Evolutionary conservation across 345 rosid species (phyloP), one percentile per base, ranked within the genome.

Genomic region (Odontarrhena argentea): DNA sequence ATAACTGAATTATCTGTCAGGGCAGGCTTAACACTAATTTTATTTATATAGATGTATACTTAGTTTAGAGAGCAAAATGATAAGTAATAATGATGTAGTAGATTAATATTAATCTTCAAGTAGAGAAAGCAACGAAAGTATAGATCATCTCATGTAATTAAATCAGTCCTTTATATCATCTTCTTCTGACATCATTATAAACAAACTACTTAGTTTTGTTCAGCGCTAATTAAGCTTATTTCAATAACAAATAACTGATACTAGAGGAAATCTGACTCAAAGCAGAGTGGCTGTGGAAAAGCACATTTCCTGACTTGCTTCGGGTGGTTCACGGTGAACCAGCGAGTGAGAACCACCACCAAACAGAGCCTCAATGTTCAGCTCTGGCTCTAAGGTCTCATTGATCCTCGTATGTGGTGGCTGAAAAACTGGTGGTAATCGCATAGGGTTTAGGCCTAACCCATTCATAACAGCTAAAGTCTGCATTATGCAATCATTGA

Each of bases 381-480:
- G 44, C 13, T 40, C 45, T 55, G 51, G 71, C 53, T 56, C 66
- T 24, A 35, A 58, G 11, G 60, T 51, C 22, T 46, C 71, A 25
- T 12, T 65, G 55, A 58, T 42, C 54, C 61, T 9, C 10, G 70
- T 40, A 10, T 72, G 70, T 11, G 60, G 34, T 7, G 76, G 60
- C 1, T 28, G 70, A 10, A 48, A 22, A 49, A 57, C 46, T 7
- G 70, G 76, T 72, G 71, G 76, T 65, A 58, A 65, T 35, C 71
- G 26, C 71, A 65, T 53, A 10, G 76, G 76, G 60, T 65, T 65
- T 50, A 58, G 48, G 41, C 76, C 76, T 35, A 73, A 58, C 35
- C 71, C 67, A 11, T 73, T 73, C 61, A 73, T 65, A 50, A 60
- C 67, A 1, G 76, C 67, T 35, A 73, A 58, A 58, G 42, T 36